These are phyloP conservation scores for Neonectria ditissima DNA, from an alignment of 2,329 filamentous ascomycete species.

Conservation along the genomic window DNA sequence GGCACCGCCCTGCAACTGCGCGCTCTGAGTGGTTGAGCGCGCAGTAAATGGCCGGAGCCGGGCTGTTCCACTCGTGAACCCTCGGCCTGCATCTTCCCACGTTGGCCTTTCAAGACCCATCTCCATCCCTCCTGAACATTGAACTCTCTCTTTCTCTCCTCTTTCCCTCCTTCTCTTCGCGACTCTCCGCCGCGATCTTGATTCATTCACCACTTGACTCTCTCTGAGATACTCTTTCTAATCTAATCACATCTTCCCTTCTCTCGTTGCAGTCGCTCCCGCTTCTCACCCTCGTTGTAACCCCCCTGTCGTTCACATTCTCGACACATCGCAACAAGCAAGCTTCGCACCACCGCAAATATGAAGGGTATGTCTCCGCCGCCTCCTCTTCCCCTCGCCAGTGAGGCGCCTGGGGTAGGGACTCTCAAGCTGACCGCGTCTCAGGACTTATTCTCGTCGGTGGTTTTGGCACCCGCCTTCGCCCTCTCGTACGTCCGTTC, in stretches of 20 bases:
- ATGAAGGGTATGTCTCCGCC: conserved; percentile 51
- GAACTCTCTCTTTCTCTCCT: conserved; percentile 27
- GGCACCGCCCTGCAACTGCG: not conserved
- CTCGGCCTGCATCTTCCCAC: conserved; percentile 42
- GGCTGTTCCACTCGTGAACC: conserved; percentile 35
- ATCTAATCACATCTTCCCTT: conserved; percentile 43
- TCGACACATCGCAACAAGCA: conserved; percentile 37
- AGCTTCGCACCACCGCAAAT: conserved; percentile 42
- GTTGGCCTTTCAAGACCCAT: conserved; percentile 45
- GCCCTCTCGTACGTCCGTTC: conserved; percentile 81
- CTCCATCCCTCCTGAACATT: conserved; percentile 41
- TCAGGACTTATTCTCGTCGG: conserved; percentile 98
- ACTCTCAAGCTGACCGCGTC: conserved; percentile 35
- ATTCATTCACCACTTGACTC: conserved; percentile 19
- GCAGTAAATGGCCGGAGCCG: conserved; percentile 18
- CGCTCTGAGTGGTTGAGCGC: conserved; percentile 5
- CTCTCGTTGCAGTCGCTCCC: conserved; percentile 38
- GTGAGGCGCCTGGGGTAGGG: not conserved
- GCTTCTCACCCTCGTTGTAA: conserved; percentile 40
- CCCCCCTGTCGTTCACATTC: conserved; percentile 31
- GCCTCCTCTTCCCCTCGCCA: conserved; percentile 1
- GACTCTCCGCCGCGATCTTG: conserved; percentile 17
- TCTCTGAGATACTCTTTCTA: conserved; percentile 42
- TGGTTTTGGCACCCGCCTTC: conserved; percentile 97
- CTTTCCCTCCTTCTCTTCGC: conserved; percentile 20